phyloP scores from a whole-genome alignment of 2,329 filamentous ascomycete species.

The Alternaria dauci region DNA sequence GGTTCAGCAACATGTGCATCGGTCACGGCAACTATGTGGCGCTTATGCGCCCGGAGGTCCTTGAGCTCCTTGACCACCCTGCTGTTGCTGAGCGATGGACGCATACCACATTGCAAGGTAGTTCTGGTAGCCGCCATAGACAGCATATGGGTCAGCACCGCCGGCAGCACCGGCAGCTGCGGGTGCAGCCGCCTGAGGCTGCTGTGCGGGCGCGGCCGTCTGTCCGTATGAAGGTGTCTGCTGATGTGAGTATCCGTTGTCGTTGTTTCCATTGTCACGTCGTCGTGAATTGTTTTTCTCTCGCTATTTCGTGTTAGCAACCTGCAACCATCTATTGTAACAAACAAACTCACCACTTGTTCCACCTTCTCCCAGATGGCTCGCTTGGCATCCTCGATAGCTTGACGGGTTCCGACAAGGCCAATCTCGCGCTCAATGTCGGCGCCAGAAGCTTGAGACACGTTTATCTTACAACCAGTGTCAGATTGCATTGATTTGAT shows the following conservation, averaged over 20 bases:
- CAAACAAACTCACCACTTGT: constrained; percentile 71
- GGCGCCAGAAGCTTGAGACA: constrained; percentile 79
- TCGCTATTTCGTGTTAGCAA: constrained; percentile 50
- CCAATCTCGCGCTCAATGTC: constrained; percentile 88
- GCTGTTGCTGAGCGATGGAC: constrained; percentile 66
- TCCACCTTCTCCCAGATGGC: constrained; percentile 94
- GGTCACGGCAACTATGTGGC: constrained; percentile 43
- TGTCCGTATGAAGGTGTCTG: constrained; percentile 50
- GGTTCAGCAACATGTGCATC: constrained; percentile 49
- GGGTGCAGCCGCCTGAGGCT: constrained; percentile 45
- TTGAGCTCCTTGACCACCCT: constrained; percentile 38
- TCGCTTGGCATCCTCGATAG: constrained; percentile 80
- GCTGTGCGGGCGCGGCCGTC: constrained; percentile 41
- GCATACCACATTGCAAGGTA: constrained; percentile 85
- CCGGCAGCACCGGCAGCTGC: constrained; percentile 56
- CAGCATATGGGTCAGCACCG: constrained; percentile 67
- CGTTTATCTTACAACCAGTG: constrained; percentile 94
- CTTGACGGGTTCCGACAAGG: constrained; percentile 77
- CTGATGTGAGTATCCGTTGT: constrained; percentile 59
- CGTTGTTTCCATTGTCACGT: constrained; percentile 51
- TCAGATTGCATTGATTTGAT: constrained; percentile 91
- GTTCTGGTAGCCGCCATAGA: constrained; percentile 83
- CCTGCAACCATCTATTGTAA: neutral
- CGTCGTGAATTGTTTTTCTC: constrained; percentile 57
- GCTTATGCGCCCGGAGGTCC: constrained; percentile 49